Base-by-base conservation (phyloP, 2,329 filamentous ascomycete genomes). In the Paecilomyces dactylethromorphus region DNA sequence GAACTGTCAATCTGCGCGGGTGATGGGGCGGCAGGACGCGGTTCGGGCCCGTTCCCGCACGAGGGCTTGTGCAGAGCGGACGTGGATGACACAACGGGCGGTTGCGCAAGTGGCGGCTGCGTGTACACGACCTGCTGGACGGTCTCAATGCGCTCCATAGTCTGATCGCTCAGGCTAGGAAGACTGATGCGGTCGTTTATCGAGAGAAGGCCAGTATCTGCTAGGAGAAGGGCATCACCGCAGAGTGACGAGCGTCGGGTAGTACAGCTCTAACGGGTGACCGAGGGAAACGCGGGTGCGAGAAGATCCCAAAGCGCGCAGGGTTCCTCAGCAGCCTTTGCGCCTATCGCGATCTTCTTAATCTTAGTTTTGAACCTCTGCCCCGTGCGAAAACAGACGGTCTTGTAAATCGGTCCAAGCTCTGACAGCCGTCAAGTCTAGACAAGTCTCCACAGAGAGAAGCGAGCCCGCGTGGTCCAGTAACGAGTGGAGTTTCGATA, bases 71-170 rank as follows among this genome's bases (percentile, higher is more conserved):
- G 50, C 50, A 52, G 22, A 29, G 13, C 24, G 22, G 50, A 52
- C 45, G 55, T n/a, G 13, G 55, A 53, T 15, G 55, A 35, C 33
- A n/a, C 45, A 33, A 15, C 49, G 21, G 56, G 52, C 53, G 45
- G 8, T 33, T 54, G 56, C 56, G 51, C 51, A 54, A 54, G n/a
- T 52, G 50, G 50, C 50, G 21, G 50, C 26, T 24, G 50, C 50
- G 50, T 52, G 50, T 52, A 52, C 50, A 26, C 54, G 32, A 12
- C 15, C 24, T n/a, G 29, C 24, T 15, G 49, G 50, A 18, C 22
- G 18, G 53, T 3, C 12, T 31, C 10, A 24, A 57, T 32, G 11
- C n/a, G n/a, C 12, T 22, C 22, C 29, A 51, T 18, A 35, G 18
- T 21, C 22, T n/a, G 22, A n/a, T 53, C 56, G 15, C 21, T 51